phyloP scores from a whole-genome alignment of 331 rosid species.

The Quercus lobata region DNA sequence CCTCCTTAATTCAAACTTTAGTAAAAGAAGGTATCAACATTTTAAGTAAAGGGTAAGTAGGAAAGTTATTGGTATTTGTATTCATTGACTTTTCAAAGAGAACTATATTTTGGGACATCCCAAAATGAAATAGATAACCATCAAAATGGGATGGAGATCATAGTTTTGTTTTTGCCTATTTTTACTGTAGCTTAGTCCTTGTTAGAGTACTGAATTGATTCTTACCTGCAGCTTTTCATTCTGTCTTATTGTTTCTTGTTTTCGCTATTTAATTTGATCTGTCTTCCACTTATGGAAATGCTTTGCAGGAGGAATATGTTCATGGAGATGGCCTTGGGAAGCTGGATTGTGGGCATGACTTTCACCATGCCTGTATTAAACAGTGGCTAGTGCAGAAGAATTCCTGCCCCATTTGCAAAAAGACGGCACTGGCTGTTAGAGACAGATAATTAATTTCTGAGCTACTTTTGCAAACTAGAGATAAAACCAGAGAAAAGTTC shows the following conservation, averaged over 20 bases:
- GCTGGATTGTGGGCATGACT: slow-evolving; percentile 28
- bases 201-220: background rate
- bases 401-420: slow-evolving; percentile 32
- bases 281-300: background rate
- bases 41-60: too few species aligned
- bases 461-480: background rate
- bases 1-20: too few species aligned
- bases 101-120: too few species aligned
- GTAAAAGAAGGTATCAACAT: too few species aligned
- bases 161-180: background rate
- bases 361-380: slow-evolving; percentile 18
- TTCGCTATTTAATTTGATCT: background rate
- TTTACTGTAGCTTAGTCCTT: background rate
- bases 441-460: background rate
- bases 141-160: background rate
- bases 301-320: slow-evolving; percentile 25
- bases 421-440: background rate
- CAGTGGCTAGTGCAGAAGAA: slow-evolving; percentile 30
- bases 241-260: background rate
- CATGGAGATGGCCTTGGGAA: slow-evolving; percentile 18
- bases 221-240: background rate
- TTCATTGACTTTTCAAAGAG: too few species aligned
- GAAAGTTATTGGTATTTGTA: too few species aligned
- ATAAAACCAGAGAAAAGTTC: background rate
- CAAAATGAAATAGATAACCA: too few species aligned